Conservation (phyloP, 2,329 filamentous ascomycete species). For the Microcyclosporella mali region DNA sequence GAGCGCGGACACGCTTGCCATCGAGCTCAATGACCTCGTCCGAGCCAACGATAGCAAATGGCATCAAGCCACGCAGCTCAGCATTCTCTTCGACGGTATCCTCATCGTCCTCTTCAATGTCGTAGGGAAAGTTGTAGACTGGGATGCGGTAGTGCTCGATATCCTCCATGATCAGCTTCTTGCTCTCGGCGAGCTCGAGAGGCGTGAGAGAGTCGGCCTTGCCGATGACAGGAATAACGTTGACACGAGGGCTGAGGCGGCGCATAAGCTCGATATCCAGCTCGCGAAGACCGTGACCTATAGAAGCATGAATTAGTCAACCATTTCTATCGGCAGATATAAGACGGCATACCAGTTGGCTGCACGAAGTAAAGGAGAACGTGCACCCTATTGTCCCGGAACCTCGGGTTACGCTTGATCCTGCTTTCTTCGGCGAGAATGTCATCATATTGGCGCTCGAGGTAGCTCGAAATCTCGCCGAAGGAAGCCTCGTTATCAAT, state of each 20-base stretch:
- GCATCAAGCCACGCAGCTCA: constrained; percentile 94
- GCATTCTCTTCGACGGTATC: constrained; percentile 99
- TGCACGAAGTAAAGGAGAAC: constrained; percentile 99
- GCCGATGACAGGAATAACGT: constrained; percentile 97
- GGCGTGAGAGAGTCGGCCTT: constrained; percentile 97
- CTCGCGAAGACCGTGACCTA: constrained; percentile 71
- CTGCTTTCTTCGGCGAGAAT: constrained; percentile 98
- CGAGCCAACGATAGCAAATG: constrained; percentile 96
- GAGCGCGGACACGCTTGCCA: constrained; percentile 82
- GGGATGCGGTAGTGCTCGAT: constrained; percentile 99
- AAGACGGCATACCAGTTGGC: constrained; percentile 60
- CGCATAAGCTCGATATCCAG: constrained; percentile 99
- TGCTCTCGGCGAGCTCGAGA: constrained; percentile 93
- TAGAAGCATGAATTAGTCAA: neutral
- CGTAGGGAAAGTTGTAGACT: constrained; percentile 99
- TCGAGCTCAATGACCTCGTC: constrained; percentile 94
- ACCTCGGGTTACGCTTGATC: constrained; percentile 99
- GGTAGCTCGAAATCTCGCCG: constrained; percentile 93
- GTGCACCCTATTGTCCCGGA: constrained; percentile 98
- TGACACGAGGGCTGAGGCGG: constrained; percentile 93
- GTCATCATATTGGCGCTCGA: constrained; percentile 98
- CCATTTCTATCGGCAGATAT: constrained; percentile 49
- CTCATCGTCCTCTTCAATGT: constrained; percentile 98
- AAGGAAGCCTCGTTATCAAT: constrained; percentile 97
- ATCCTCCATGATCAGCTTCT: constrained; percentile 99